phyloP scores from a whole-genome alignment of 306 rosid species.

The Begonia loranthoides region DNA sequence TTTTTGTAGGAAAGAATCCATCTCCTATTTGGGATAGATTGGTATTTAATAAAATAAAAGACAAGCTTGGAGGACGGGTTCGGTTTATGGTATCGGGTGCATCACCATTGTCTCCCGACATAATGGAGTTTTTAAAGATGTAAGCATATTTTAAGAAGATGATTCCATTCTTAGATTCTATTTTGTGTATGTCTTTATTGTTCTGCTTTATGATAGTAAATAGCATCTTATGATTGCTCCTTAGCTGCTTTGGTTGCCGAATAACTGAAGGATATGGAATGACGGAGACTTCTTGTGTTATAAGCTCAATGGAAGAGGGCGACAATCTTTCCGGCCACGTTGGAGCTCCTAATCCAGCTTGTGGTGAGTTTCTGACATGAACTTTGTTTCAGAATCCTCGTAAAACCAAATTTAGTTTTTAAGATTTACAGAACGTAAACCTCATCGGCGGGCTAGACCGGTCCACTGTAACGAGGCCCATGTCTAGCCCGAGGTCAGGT shows the following conservation, averaged over 20 bases:
- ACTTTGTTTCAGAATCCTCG: background rate
- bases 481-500: too few relatives aligned
- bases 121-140: slow-evolving; percentile 90
- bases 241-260: slow-evolving; percentile 82
- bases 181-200: too few relatives aligned
- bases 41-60: slow-evolving; percentile 94
- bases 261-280: slow-evolving; percentile 93
- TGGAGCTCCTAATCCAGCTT: slow-evolving; percentile 83
- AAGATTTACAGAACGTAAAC: too few relatives aligned
- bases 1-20: slow-evolving; percentile 59
- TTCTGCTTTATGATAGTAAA: slow-evolving; percentile 5
- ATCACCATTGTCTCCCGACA: slow-evolving; percentile 93
- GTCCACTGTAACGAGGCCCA: too few relatives aligned
- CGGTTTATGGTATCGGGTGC: slow-evolving; percentile 89
- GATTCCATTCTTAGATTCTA: background rate
- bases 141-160: slow-evolving; percentile 23
- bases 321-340: slow-evolving; percentile 75
- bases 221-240: slow-evolving; percentile 13
- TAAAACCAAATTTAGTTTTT: too few relatives aligned
- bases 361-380: slow-evolving; percentile 59
- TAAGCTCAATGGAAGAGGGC: slow-evolving; percentile 50
- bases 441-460: too few relatives aligned
- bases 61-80: slow-evolving; percentile 88
- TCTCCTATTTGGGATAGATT: slow-evolving; percentile 94
- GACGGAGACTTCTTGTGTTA: slow-evolving; percentile 88